phyloP scores from a whole-genome alignment of 1,139 yeast genomes.

The Pneumocystis jirovecii region DNA sequence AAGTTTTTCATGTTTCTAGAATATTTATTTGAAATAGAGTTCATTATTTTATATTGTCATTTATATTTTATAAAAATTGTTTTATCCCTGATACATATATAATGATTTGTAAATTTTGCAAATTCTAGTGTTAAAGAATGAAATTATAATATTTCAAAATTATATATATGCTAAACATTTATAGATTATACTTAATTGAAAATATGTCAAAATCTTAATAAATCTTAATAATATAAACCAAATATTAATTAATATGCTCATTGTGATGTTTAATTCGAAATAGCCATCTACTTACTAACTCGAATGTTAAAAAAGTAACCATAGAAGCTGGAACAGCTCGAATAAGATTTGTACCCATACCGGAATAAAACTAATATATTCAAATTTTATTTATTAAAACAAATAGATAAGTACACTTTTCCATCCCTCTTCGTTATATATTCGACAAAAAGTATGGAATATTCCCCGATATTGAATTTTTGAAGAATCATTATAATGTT shows the following conservation, averaged over 20 bases:
- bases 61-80: background rate
- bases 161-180: background rate
- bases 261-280: background rate
- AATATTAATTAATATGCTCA: background rate
- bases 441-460: constrained; percentile 34
- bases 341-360: constrained; percentile 68
- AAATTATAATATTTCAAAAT: background rate
- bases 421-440: constrained; percentile 58
- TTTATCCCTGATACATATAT: background rate
- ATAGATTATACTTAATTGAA: background rate
- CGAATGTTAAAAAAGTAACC: constrained; percentile 85
- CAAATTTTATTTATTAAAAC: background rate
- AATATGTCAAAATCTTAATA: background rate
- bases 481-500: constrained; percentile 13
- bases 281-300: constrained; percentile 51
- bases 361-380: constrained; percentile 49
- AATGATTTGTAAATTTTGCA: background rate
- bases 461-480: constrained; percentile 26
- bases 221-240: background rate
- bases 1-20: background rate
- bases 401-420: constrained; percentile 29
- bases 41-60: background rate
- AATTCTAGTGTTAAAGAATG: background rate
- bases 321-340: constrained; percentile 95
- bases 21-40: background rate